Conservation (phyloP, 768 basidiomycete genomes). For the Galerina marginata region DNA sequence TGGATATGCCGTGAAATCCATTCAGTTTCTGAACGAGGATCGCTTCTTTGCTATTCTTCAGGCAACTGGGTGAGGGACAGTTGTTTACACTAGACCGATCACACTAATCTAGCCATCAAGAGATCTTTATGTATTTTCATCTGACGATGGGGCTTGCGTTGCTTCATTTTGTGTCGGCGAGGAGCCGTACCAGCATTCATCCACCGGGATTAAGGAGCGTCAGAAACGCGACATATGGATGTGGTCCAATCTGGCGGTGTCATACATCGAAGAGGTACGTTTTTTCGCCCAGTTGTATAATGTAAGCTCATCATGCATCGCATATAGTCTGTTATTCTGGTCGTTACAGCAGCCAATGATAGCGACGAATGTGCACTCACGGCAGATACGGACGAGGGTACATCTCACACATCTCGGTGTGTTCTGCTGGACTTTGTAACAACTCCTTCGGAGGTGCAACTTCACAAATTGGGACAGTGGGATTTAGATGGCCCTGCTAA, state of each 20-base stretch:
- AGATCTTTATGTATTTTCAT: slow-evolving; percentile 56
- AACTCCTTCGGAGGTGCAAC: slow-evolving; percentile 37
- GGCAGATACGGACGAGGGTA: slow-evolving; percentile 37
- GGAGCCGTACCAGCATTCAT: slow-evolving; percentile 25
- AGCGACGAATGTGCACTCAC: slow-evolving; percentile 35
- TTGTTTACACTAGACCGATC: not conserved
- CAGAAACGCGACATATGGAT: slow-evolving; percentile 43
- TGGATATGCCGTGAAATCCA: slow-evolving; percentile 47
- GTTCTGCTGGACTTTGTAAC: slow-evolving; percentile 44
- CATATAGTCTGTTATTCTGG: slow-evolving; percentile 43
- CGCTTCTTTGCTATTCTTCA: slow-evolving; percentile 59
- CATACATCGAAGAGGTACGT: slow-evolving; percentile 46
- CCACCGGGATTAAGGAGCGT: slow-evolving; percentile 38
- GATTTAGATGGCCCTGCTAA: slow-evolving; percentile 51
- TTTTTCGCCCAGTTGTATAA: not conserved
- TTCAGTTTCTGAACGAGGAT: slow-evolving; percentile 50
- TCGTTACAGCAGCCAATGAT: slow-evolving; percentile 53
- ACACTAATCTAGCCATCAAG: slow-evolving; percentile 39
- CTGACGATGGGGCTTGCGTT: slow-evolving; percentile 51
- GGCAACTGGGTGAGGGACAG: slow-evolving; percentile 58
- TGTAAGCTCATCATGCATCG: slow-evolving; percentile 16
- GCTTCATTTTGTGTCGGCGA: slow-evolving; percentile 35
- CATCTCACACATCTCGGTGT: slow-evolving; percentile 43
- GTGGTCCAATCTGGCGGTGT: slow-evolving; percentile 47
- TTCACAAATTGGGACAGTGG: slow-evolving; percentile 62